Evolutionary conservation across 2,329 filamentous ascomycete genomes (phyloP), one percentile per base, ranked within the genome.

Genomic region (Exophiala phaeomuriformis): DNA sequence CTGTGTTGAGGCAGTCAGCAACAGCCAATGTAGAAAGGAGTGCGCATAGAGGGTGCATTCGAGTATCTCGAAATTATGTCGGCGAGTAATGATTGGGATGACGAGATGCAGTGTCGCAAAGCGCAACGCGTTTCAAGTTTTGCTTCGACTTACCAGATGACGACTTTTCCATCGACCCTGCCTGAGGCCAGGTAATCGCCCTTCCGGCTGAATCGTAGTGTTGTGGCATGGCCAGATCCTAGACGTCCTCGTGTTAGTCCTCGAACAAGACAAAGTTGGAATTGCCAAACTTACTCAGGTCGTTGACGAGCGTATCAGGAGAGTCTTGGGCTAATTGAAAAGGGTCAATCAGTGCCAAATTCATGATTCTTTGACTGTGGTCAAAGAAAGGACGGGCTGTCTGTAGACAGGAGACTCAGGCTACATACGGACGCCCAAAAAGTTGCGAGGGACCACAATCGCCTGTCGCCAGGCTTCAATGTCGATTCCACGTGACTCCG

Each of bases 151-250:
- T 49, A 63, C 61, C 63, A 98, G 44, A 98, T 86, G 51, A 95
- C 88, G 39, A 98, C 86, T 3, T 89, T 93, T 62, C 93, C 93
- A 72, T 98, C 93, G 58, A 81, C 88, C 67, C 93, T 85, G 60
- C 93, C 93, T 31, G 90, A 95, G 42, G 93, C 93, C 59, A 98
- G 83, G 64, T 93, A 90, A 71, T 98, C 91, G 70, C 93, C 93
- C 67, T 85, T 88, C 67, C 90, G 88, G 67, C 91, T 96, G 78
- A 98, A 98, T 61, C 91, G 88, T 55, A 84, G 74, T 64, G 79
- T 83, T 35, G 81, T 82, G 46, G 81, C 79, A 69, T 83, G 81
- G 46, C 82, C 81, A 65, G 77, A 81, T 64, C 75, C 78, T 81
- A 52, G 33, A 45, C 5, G 50, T 44, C 52, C 47, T 41, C 32